Conservation (phyloP, 352 stramenopile genomes). For the Phytophthora ohioensis region DNA sequence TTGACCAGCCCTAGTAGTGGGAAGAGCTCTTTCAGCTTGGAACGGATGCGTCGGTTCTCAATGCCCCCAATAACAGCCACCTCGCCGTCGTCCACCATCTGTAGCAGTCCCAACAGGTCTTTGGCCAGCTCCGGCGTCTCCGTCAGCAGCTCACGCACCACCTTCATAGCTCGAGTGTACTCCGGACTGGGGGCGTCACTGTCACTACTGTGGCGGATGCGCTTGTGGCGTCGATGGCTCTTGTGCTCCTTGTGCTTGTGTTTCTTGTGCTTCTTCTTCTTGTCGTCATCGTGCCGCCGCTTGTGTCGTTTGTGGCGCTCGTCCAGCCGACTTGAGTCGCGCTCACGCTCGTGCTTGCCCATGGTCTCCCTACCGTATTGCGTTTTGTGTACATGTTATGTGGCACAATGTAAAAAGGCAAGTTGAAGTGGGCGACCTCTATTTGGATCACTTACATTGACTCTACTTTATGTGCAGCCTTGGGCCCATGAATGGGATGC, state of each 20-base stretch:
- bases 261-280: constrained; percentile 51
- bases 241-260: constrained; percentile 43
- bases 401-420: constrained; percentile 26
- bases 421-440: constrained; percentile 20
- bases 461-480: constrained; percentile 3
- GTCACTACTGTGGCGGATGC: constrained; percentile 17
- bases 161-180: constrained; percentile 50
- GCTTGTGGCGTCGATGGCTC: constrained; percentile 27
- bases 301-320: constrained; percentile 49
- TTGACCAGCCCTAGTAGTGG: constrained; percentile 75
- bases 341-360: constrained; percentile 46
- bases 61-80: constrained; percentile 81
- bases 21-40: constrained; percentile 74
- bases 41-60: constrained; percentile 73
- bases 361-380: constrained; percentile 18
- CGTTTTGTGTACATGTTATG: constrained; percentile 19
- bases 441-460: background rate
- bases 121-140: constrained; percentile 72
- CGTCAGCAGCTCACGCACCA: constrained; percentile 63
- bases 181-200: constrained; percentile 21
- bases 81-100: constrained; percentile 82
- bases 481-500: constrained; percentile 12
- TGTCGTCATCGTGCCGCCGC: constrained; percentile 38
- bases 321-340: constrained; percentile 34
- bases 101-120: constrained; percentile 73